phyloP scores from a whole-genome alignment of 2,329 filamentous ascomycete species.

The Phialemonium atrogriseum region DNA sequence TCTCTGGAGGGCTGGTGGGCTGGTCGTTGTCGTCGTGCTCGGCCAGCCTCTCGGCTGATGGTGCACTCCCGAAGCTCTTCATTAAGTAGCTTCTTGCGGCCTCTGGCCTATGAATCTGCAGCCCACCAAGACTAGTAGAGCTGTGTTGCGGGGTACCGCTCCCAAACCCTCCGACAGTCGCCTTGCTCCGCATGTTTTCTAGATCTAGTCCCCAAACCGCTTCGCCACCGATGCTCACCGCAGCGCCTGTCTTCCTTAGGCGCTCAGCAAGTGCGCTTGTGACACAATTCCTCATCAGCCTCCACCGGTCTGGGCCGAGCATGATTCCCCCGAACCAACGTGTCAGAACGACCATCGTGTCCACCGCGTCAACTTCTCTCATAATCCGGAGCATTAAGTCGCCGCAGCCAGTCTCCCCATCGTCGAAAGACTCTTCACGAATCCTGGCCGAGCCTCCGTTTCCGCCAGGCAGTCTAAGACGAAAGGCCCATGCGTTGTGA shows the following conservation, averaged over 20 bases:
- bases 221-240: slow-evolving; percentile 36
- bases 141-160: slow-evolving; percentile 16
- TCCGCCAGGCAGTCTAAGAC: slow-evolving; percentile 23
- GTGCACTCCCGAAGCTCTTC: slow-evolving; percentile 48
- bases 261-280: slow-evolving; percentile 46
- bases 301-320: slow-evolving; percentile 54
- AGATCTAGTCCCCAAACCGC: slow-evolving; percentile 54
- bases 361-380: slow-evolving; percentile 39
- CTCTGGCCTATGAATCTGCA: slow-evolving; percentile 70
- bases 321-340: slow-evolving; percentile 56
- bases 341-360: slow-evolving; percentile 49
- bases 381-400: slow-evolving; percentile 47
- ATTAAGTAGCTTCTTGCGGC: slow-evolving; percentile 52
- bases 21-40: background rate
- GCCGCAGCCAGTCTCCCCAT: slow-evolving; percentile 53
- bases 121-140: slow-evolving; percentile 33
- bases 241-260: slow-evolving; percentile 32
- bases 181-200: slow-evolving; percentile 37
- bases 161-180: slow-evolving; percentile 14
- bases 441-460: slow-evolving; percentile 27
- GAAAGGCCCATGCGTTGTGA: slow-evolving; percentile 52
- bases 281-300: slow-evolving; percentile 51
- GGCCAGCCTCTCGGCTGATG: slow-evolving; percentile 16
- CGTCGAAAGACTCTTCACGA: slow-evolving; percentile 45
- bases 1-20: too few species aligned